Evolutionary conservation across 2,329 filamentous ascomycete species (phyloP).

Genomic region (Pseudocercospora crystallina): DNA sequence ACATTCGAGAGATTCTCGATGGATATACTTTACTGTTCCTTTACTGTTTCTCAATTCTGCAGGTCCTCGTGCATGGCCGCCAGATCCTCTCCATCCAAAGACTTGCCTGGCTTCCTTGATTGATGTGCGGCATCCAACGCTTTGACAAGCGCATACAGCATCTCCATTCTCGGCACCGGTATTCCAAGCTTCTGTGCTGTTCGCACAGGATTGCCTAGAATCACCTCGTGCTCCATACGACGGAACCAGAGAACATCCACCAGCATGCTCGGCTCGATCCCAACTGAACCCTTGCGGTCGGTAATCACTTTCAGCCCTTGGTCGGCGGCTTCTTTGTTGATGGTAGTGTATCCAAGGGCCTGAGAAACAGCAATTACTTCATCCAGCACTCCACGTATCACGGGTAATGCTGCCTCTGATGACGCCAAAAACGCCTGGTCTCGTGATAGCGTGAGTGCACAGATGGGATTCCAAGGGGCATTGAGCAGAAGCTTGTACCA

Average conservation of each 20-base stretch:
- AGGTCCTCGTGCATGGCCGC: slow-evolving; percentile 1
- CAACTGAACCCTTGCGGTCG: slow-evolving; percentile 36
- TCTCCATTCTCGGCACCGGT: slow-evolving; percentile 43
- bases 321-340: slow-evolving; percentile 40
- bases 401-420: slow-evolving; percentile 38
- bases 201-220: slow-evolving; percentile 49
- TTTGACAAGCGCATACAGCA: slow-evolving; percentile 48
- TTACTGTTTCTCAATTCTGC: too few relatives aligned
- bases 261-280: slow-evolving; percentile 52
- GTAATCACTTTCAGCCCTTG: slow-evolving; percentile 40
- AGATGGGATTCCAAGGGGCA: slow-evolving; percentile 61
- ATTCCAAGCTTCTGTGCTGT: slow-evolving; percentile 44
- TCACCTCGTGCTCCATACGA: slow-evolving; percentile 52
- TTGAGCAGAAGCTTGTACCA: slow-evolving; percentile 65
- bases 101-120: slow-evolving; percentile 22
- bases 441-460: slow-evolving; percentile 55
- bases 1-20: too few relatives aligned
- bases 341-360: slow-evolving; percentile 39
- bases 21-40: too few relatives aligned
- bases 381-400: slow-evolving; percentile 45
- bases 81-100: slow-evolving; percentile 22
- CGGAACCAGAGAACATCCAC: slow-evolving; percentile 46
- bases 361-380: slow-evolving; percentile 47
- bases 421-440: slow-evolving; percentile 52
- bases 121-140: slow-evolving; percentile 41